Evolutionary conservation across 2,329 filamentous ascomycete species (phyloP).

Genomic region (Sclerotinia minor): DNA sequence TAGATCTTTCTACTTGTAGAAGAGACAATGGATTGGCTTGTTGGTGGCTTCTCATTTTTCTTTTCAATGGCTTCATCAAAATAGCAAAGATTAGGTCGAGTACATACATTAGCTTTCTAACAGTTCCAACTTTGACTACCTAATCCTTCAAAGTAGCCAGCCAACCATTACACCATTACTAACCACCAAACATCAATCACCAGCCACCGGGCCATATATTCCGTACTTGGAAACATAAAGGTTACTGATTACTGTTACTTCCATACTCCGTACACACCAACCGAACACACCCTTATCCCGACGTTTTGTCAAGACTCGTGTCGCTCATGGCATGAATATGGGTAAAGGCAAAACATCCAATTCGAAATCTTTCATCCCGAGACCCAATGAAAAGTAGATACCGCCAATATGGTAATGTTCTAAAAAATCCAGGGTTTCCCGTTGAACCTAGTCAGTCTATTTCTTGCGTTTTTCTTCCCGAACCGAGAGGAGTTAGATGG

Average conservation of each 20-base stretch:
- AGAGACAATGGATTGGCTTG: not conserved
- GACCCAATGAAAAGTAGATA: constrained; percentile 17
- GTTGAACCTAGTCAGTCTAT: not conserved
- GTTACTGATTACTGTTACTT: not conserved
- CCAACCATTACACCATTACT: not conserved
- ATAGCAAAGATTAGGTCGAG: not conserved
- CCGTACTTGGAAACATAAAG: not conserved
- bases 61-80: not conserved
- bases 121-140: not conserved
- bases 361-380: not conserved
- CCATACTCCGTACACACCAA: not conserved
- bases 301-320: constrained; percentile 15
- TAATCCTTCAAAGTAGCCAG: not conserved
- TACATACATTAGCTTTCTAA: not conserved
- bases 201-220: not conserved
- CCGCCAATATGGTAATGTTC: constrained; percentile 21
- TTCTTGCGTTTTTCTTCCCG: constrained; percentile 4
- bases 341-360: not conserved
- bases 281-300: not conserved
- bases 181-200: not conserved
- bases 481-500: constrained; percentile 2
- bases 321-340: constrained; percentile 15
- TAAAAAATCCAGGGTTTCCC: constrained; percentile 18
- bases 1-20: not conserved
- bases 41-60: constrained; percentile 5